Evolutionary conservation across 2,329 filamentous ascomycete genomes (phyloP).

Genomic region (Ceratocystis colombiana): DNA sequence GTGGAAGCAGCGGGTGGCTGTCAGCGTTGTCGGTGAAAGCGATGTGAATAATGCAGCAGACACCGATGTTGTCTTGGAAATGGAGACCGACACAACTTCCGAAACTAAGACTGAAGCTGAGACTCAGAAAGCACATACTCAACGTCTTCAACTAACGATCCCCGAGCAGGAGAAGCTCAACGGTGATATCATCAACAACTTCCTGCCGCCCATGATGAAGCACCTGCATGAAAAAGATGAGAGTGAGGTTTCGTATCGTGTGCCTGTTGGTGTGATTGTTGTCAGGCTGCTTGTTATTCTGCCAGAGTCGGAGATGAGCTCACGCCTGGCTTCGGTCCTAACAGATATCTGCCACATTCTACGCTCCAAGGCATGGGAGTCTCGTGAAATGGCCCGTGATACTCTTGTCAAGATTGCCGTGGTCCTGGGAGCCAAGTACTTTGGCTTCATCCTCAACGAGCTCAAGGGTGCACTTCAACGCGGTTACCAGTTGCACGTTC

Average conservation of each 20-base stretch:
- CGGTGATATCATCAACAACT: slow-evolving; percentile 60
- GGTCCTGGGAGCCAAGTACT: slow-evolving; percentile 69
- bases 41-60: slow-evolving; percentile 25
- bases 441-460: slow-evolving; percentile 90
- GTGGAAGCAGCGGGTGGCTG: slow-evolving; percentile 18
- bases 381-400: slow-evolving; percentile 80
- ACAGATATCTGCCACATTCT: slow-evolving; percentile 91
- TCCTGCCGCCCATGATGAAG: slow-evolving; percentile 67
- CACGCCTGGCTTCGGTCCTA: slow-evolving; percentile 69
- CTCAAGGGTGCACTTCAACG: slow-evolving; percentile 69
- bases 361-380: slow-evolving; percentile 76
- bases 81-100: slow-evolving; percentile 33
- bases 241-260: slow-evolving; percentile 80
- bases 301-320: slow-evolving; percentile 59
- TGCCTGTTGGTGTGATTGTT: slow-evolving; percentile 79
- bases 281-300: slow-evolving; percentile 79
- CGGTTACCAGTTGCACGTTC: slow-evolving; percentile 87
- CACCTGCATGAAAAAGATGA: slow-evolving; percentile 94
- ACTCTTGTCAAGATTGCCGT: slow-evolving; percentile 76
- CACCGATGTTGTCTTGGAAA: not conserved
- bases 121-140: slow-evolving; percentile 19
- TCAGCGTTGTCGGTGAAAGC: slow-evolving; percentile 34
- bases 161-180: slow-evolving; percentile 58
- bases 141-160: slow-evolving; percentile 51
- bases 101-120: slow-evolving; percentile 33